Conservation (phyloP, 768 basidiomycete genomes). For the Mrakia gelida region DNA sequence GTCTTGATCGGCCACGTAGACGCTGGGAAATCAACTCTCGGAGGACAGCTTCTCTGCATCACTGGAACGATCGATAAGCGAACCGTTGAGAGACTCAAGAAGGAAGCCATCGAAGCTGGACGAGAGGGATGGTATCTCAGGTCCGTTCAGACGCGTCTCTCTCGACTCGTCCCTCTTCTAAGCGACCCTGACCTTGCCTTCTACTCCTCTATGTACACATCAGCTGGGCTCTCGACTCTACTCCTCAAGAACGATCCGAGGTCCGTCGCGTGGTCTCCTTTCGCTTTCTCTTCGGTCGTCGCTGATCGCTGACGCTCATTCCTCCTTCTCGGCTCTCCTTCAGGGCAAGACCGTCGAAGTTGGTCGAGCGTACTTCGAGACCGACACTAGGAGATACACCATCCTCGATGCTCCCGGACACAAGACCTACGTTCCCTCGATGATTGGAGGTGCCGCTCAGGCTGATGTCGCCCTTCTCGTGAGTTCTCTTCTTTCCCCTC, state of each 20-base stretch:
- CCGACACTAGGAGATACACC: slow-evolving; percentile 77
- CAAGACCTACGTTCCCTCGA: slow-evolving; percentile 95
- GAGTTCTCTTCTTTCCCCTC: slow-evolving; percentile 19
- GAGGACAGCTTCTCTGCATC: slow-evolving; percentile 85
- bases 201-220: background rate
- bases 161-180: too few species aligned
- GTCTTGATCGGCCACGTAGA: slow-evolving; percentile 99
- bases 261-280: slow-evolving; percentile 27
- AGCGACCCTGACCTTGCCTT: background rate
- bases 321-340: background rate
- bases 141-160: slow-evolving; percentile 41
- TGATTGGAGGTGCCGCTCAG: slow-evolving; percentile 97
- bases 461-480: slow-evolving; percentile 90
- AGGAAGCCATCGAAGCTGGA: slow-evolving; percentile 94
- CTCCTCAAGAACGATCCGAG: slow-evolving; percentile 85
- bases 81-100: slow-evolving; percentile 97
- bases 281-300: background rate
- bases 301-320: background rate
- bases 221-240: slow-evolving; percentile 88
- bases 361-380: slow-evolving; percentile 96
- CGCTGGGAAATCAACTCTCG: slow-evolving; percentile 98
- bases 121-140: slow-evolving; percentile 96
- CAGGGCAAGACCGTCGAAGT: slow-evolving; percentile 96
- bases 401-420: slow-evolving; percentile 98
- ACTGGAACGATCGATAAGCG: slow-evolving; percentile 94